Evolutionary conservation across 306 rosid genomes (phyloP).

Genomic region (Castanopsis chinensis): DNA sequence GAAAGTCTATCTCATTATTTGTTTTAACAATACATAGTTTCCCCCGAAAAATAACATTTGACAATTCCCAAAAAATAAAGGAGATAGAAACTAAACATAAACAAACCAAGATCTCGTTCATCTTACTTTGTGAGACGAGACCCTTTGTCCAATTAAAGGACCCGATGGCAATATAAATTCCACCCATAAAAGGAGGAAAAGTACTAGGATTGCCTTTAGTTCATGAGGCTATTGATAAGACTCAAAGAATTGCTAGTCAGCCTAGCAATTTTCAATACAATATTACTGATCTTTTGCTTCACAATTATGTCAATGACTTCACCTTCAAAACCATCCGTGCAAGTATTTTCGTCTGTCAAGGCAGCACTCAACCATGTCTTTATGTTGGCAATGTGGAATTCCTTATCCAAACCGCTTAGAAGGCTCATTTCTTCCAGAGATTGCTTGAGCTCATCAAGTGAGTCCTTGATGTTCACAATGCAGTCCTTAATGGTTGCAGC

Average conservation of each 20-base stretch:
- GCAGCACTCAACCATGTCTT: constrained; percentile 60
- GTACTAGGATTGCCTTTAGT: neutral
- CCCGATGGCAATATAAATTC: too few species aligned
- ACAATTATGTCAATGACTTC: constrained; percentile 9
- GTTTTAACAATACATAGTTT: too few species aligned
- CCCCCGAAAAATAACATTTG: too few species aligned
- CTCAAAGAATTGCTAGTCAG: constrained; percentile 33
- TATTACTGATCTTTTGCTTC: constrained; percentile 21
- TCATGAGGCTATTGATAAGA: constrained; percentile 5
- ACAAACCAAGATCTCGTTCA: too few species aligned
- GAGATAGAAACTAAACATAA: too few species aligned
- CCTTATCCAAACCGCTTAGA: constrained; percentile 20
- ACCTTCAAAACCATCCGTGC: constrained; percentile 42
- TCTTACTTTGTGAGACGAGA: too few species aligned
- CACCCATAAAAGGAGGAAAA: too few species aligned
- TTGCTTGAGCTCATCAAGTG: constrained; percentile 22
- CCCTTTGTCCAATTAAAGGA: too few species aligned
- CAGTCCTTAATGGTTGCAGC: constrained; percentile 30
- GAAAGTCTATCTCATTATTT: too few species aligned
- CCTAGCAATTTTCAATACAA: constrained; percentile 3
- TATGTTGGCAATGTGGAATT: constrained; percentile 25
- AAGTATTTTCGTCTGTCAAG: constrained; percentile 33
- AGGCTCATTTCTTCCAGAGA: constrained; percentile 8
- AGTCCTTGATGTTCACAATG: constrained; percentile 19
- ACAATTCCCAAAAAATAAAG: too few species aligned